Evolutionary conservation across 495 filamentous ascomycete genomes (phyloP).

Genomic region (Xylaria acuta): DNA sequence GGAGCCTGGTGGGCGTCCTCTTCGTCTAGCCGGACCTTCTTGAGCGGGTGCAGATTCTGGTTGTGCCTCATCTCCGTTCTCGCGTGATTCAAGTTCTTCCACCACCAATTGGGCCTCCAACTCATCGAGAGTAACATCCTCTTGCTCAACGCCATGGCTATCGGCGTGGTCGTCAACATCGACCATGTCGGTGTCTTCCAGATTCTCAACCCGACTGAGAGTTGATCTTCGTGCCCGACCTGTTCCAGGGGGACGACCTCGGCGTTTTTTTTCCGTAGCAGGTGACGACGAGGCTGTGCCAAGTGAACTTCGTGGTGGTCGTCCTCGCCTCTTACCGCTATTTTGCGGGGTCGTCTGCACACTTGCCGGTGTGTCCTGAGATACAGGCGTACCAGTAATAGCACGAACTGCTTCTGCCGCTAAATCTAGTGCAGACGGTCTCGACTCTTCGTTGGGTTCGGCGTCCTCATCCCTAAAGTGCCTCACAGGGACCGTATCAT

Average conservation of each 20-base stretch:
- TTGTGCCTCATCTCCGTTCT: constrained; percentile 20
- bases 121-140: constrained; percentile 34
- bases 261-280: constrained; percentile 32
- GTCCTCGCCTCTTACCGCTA: constrained; percentile 34
- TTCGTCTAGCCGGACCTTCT: constrained; percentile 3
- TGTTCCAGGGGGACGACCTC: constrained; percentile 34
- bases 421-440: constrained; percentile 45
- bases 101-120: constrained; percentile 36
- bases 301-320: constrained; percentile 37
- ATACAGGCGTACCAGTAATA: constrained; percentile 14
- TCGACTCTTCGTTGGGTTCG: constrained; percentile 29
- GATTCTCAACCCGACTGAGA: constrained; percentile 28
- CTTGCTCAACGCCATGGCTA: constrained; percentile 19
- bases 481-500: constrained; percentile 42
- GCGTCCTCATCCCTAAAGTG: constrained; percentile 24
- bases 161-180: constrained; percentile 23
- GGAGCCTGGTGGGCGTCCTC: constrained; percentile 19
- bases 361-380: not conserved
- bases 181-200: constrained; percentile 24
- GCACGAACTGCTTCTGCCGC: constrained; percentile 43
- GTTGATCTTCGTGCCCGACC: constrained; percentile 35
- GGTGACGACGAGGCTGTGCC: constrained; percentile 16
- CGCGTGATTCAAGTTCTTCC: constrained; percentile 28
- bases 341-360: constrained; percentile 1
- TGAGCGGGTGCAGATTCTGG: constrained; percentile 16